Conservation (phyloP, 306 rosid genomes). For the Purshia tridentata region DNA sequence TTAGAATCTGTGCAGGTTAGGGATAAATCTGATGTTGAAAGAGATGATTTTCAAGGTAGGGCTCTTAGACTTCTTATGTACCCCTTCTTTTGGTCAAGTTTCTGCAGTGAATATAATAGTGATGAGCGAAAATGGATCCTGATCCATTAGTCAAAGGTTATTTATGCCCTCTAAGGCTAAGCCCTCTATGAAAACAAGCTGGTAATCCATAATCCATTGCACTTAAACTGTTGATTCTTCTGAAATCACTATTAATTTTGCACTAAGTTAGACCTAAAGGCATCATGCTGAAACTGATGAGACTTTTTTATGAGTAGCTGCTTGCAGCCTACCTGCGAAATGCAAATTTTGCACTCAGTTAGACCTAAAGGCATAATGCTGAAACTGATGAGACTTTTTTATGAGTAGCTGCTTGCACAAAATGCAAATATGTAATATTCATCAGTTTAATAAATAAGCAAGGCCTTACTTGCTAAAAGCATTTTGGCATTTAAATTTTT, state of each 20-base stretch:
- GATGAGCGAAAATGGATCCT: background rate
- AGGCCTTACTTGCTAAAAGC: background rate
- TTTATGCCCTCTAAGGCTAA: background rate
- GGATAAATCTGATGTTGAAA: constrained; percentile 31
- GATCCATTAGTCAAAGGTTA: background rate
- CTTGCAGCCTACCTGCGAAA: too few relatives aligned
- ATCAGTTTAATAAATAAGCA: background rate
- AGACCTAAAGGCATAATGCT: constrained; percentile 6
- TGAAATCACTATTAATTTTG: background rate
- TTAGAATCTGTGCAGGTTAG: constrained; percentile 48
- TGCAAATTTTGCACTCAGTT: background rate
- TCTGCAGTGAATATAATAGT: background rate
- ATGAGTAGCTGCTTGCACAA: background rate
- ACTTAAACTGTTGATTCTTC: background rate
- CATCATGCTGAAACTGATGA: background rate
- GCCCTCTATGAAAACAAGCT: background rate
- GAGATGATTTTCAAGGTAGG: constrained; percentile 45
- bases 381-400: constrained; percentile 1
- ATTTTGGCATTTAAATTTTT: background rate
- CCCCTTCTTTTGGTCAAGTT: constrained; percentile 5
- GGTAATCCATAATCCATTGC: background rate
- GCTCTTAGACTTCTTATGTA: constrained; percentile 13
- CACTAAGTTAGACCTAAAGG: background rate
- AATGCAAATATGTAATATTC: background rate
- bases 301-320: too few relatives aligned